A percentile compares a stretch with the other conserved stretches of the same genome.
Conservation (phyloP, 2,329 filamentous ascomycete genomes). For the Neurospora crassa region DNA sequence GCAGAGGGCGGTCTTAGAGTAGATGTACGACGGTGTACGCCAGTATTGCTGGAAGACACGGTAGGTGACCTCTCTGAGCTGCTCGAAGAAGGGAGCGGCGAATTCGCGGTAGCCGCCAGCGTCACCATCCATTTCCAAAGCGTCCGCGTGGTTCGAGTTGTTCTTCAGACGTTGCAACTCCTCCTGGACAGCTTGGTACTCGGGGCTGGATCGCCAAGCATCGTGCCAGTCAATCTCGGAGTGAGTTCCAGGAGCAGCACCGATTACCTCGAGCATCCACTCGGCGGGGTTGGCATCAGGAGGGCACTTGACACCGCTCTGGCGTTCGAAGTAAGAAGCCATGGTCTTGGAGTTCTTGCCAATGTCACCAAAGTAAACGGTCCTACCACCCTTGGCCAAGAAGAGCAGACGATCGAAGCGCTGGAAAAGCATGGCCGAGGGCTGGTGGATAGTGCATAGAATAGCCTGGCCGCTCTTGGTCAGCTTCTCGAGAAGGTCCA, state of each 20-base stretch:
- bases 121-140: conserved; percentile 27
- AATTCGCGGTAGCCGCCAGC: conserved; percentile 59
- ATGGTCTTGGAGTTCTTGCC: conserved; percentile 60
- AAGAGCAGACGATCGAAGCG: conserved; percentile 78
- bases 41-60: conserved; percentile 89
- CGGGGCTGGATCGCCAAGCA: conserved; percentile 49
- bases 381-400: conserved; percentile 64
- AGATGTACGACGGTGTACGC: conserved; percentile 83
- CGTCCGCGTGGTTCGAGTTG: conserved; percentile 29
- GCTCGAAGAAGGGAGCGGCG: conserved; percentile 61
- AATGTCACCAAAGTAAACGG: conserved; percentile 75
- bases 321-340: conserved; percentile 66
- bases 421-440: conserved; percentile 91
- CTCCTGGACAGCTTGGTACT: conserved; percentile 43
- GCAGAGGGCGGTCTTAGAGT: conserved; percentile 66
- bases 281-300: conserved; percentile 68
- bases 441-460: conserved; percentile 95
- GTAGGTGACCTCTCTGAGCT: conserved; percentile 56
- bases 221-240: conserved; percentile 58
- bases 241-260: conserved; percentile 53
- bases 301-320: conserved; percentile 57
- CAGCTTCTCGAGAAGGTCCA: conserved; percentile 79
- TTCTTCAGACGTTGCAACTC: conserved; percentile 49
- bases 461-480: conserved; percentile 85
- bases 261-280: conserved; percentile 61